Percentiles rank a stretch among this genome's conserved stretches.
These are phyloP conservation scores for Podila epigama DNA, from an alignment of 192 early-diverging fungal species.

Conservation along the genomic window DNA sequence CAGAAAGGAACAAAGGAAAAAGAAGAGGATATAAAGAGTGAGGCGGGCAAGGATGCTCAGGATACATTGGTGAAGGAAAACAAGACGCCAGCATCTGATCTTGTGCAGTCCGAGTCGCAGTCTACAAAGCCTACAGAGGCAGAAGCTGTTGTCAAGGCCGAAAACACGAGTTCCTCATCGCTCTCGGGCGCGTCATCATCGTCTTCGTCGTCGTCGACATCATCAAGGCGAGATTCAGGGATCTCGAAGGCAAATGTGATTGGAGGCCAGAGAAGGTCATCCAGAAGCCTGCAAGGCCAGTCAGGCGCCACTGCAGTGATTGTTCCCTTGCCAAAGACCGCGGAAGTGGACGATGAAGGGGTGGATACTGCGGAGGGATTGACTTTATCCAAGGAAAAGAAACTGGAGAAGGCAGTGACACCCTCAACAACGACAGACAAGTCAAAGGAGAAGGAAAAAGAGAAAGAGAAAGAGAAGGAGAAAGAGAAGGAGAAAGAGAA, in stretches of 20 bases:
- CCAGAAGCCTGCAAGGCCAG: slow-evolving; percentile 30
- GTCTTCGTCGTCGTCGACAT: background rate
- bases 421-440: background rate
- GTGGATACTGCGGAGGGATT: too few relatives aligned
- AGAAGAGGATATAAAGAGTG: too few relatives aligned
- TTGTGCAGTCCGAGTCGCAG: background rate
- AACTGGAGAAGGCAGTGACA: background rate
- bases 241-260: slow-evolving; percentile 11
- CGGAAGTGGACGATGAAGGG: background rate
- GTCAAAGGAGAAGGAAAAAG: too few relatives aligned
- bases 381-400: too few relatives aligned
- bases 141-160: background rate
- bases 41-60: background rate
- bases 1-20: slow-evolving; percentile 11
- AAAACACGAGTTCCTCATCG: background rate
- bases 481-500: background rate
- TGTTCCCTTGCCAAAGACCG: background rate
- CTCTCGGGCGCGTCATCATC: too few relatives aligned
- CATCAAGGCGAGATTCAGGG: background rate
- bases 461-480: background rate
- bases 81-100: background rate
- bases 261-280: slow-evolving; percentile 18
- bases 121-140: background rate
- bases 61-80: background rate
- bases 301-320: slow-evolving; percentile 1